A percentile compares a stretch with the other conserved stretches of the same genome.
Evolutionary conservation across 208 protist genomes (phyloP).

Genomic region (Leishmania guyanensis): DNA sequence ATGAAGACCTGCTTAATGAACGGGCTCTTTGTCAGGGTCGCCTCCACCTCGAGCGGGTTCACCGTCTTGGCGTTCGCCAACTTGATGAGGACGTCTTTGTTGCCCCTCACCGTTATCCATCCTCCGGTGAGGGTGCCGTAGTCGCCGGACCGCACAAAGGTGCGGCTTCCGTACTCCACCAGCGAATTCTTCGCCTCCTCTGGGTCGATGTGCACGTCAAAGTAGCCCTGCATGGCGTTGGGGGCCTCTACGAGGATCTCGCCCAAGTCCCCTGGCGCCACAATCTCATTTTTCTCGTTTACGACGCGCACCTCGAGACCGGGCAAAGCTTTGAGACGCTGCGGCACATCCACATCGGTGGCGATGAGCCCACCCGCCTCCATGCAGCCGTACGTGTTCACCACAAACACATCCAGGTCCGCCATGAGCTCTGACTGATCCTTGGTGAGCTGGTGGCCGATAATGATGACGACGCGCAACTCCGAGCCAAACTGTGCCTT

Average conservation of each 20-base stretch:
- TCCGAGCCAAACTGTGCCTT: conserved; percentile 88
- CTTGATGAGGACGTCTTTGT: conserved; percentile 85
- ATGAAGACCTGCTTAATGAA: conserved; percentile 89
- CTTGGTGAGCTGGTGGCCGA: conserved; percentile 83
- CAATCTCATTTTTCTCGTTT: conserved; percentile 92
- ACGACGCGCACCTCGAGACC: conserved; percentile 90
- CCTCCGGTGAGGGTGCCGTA: conserved; percentile 86
- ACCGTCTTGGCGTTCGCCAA: conserved; percentile 82
- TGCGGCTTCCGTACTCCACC: conserved; percentile 86
- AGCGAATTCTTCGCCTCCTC: conserved; percentile 88
- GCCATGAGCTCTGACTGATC: conserved; percentile 89
- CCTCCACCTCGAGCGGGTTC: conserved; percentile 82
- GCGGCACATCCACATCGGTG: conserved; percentile 89
- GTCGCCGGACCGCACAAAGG: conserved; percentile 90
- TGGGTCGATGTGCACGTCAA: conserved; percentile 89
- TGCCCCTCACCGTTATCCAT: conserved; percentile 87
- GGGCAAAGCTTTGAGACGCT: conserved; percentile 86
- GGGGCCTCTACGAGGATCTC: conserved; percentile 89
- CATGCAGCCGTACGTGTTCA: conserved; percentile 89
- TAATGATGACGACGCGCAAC: conserved; percentile 83
- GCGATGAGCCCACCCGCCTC: conserved; percentile 88
- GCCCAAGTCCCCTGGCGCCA: conserved; percentile 84
- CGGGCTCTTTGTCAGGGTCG: conserved; percentile 75
- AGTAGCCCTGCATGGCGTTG: conserved; percentile 92
- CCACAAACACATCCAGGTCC: conserved; percentile 89